Evolutionary conservation across 2,329 filamentous ascomycete genomes (phyloP), one percentile per base, ranked within the genome.

Genomic region (Ceratocystis harringtonii): DNA sequence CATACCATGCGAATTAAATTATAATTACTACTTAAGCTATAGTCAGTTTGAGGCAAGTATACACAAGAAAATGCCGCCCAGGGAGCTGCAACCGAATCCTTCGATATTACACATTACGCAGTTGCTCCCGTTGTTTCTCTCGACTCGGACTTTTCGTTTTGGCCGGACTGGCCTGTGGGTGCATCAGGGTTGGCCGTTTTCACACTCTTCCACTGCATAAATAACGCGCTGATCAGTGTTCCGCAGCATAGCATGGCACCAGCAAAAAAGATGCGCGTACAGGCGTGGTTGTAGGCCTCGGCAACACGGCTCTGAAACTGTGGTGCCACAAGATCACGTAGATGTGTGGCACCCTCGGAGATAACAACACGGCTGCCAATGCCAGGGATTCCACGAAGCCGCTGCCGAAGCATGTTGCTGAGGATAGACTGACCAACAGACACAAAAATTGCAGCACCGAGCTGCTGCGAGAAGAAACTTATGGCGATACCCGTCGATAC

Each of bases 161-260:
- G 36, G 5, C 41, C 65, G 19, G 19, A 48, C 19, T 43, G 19
- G 22, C 43, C 52, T 15, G 50, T n/a, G n/a, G 66, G 66, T 6
- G 61, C 64, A 57, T 43, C 48, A 1, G 64, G 64, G 3, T 36
- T 58, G 0, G 68, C 71, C 70, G 81, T 83, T 77, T 88, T 88
- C 70, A 89, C 84, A 69, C 77, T 84, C 72, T 78, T 83, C 86
- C 86, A 89, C 72, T 88, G 80, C 69, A 89, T 80, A 25, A 79
- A 79, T 1, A 81, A 70, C 0, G 82, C 79, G 6, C 80, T 83
- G 8, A 86, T n/a, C 5, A 88, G 75, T 10, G 81, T 81, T 1
- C 81, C 71, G 5, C 79, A 73, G 0, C 80, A 78, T 68, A 87
- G 74, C 0, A 80, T 86, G 63, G 85, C 76, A 3, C 79, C 79